Base-by-base conservation (phyloP, 305 asterid genomes). In the Fraxinus sp. region DNA sequence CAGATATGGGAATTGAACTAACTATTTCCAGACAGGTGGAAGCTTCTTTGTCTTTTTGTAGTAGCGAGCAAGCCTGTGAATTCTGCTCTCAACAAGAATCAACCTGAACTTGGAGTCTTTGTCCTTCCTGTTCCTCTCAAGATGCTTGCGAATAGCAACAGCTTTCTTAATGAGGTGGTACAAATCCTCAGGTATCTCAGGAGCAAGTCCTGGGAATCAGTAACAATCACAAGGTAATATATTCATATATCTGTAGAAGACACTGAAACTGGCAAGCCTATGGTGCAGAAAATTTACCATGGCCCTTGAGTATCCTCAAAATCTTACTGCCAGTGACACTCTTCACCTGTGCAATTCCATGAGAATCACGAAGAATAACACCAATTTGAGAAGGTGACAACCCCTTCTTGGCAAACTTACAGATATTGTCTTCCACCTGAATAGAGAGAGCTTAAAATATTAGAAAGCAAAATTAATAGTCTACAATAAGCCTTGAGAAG, bases 21-120 rank as follows among this genome's bases (percentile, higher is more conserved):
- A 91, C 94, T 91, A 91, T 83, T 91, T 91, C 94, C 94, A 91
- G 84, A 88, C 94, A 26, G 92, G 92, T 76, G 94, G 94, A 57
- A 89, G 94, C 92, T 91, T 91, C 91, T 91, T 91, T 5, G 94
- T 91, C 84, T 91, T 87, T 87, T 91, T 91, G 64, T 91, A 91
- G 88, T 91, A 91, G 79, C 94, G 94, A 73, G 94, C 94, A 57
- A 89, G 91, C 57, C 94, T 85, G 85, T 91, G 94, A 81, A 91
- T 91, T 75, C 92, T 91, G 90, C 94, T 91, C 85, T 91, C 94
- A 7, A 91, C 92, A 39, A 91, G 91, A 87, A 91, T 91, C 62
- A 91, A 82, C 89, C 92, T 91, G 24, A 91, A 91, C 81, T 91
- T 91, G 85, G 94, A 91, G 36, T 91, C 93, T 81, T 90, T 90